Base-by-base conservation (phyloP, 208 protist species). In the Acanthamoeba lenticulata region DNA sequence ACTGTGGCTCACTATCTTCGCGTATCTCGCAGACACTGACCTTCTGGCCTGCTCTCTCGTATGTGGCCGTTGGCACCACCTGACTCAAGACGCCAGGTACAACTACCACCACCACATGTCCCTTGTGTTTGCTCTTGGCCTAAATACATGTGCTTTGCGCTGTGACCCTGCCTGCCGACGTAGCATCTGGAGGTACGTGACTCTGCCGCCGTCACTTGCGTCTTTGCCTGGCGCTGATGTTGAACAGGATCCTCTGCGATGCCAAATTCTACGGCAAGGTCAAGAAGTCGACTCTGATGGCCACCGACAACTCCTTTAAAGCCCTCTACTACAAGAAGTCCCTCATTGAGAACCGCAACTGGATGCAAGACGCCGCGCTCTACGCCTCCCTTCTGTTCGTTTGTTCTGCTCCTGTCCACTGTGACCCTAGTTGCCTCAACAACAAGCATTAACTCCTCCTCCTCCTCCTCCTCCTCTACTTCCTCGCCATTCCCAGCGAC, bases 301-400 rank as follows among this genome's bases (percentile, higher is more conserved):
- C 49, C 34, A 90, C 55, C 6, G 24, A 81, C 15, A 69, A 69
- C 42, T 72, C 55, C 27, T 90, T 69, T 49, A 90, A 90, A 42
- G 83, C 83, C 49, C 42, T 90, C 55, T 90, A 90, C 60, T 90
- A 90, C 42, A 49, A 69, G n/a, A 90, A 90, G 21, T 90, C 83
- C 32, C 83, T 90, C 52, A 90, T 90, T 24, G 83, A 90, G 52
- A 90, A 90, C 52, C 49, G 60, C 29, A 57, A 45, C 83, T 90
- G 83, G 83, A 90, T 69, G 72, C 72, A 49, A n/a, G 38, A 47
- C 21, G 72, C 34, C 38, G 15, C 34, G 9, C n/a, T 49, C 72
- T 81, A 81, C 72, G n/a, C 11, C 40, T 49, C 72, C 11, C 72
- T 81, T 13, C 72, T 81, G 72, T 81, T 2, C 72, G 72, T 47